These are phyloP conservation scores for Periglandula ipomoeae DNA, from an alignment of 2,329 filamentous ascomycete species.

Conservation along the genomic window DNA sequence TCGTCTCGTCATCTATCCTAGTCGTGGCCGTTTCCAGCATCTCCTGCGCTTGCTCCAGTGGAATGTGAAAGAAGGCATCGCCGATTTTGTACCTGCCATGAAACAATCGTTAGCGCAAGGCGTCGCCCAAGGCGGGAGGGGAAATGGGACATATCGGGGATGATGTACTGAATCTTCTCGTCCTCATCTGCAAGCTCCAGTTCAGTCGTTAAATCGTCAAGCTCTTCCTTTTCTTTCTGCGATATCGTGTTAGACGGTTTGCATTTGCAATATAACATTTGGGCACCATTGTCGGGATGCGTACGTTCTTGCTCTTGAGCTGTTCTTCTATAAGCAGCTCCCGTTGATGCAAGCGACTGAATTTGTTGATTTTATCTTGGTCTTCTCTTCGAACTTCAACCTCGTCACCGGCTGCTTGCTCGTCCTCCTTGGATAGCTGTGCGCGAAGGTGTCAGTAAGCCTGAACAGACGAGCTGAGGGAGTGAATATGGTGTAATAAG, in stretches of 20 bases:
- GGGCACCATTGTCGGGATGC: constrained; percentile 18
- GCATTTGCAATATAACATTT: too few species aligned
- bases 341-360: constrained; percentile 87
- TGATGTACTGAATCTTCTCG: constrained; percentile 73
- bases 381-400: constrained; percentile 92
- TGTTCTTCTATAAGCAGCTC: constrained; percentile 73
- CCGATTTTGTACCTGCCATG: constrained; percentile 80
- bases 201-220: constrained; percentile 85
- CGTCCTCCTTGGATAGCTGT: constrained; percentile 95
- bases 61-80: constrained; percentile 86
- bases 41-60: constrained; percentile 76
- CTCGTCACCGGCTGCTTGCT: constrained; percentile 66
- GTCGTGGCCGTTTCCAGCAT: constrained; percentile 65
- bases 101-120: constrained; percentile 1
- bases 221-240: constrained; percentile 96
- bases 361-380: constrained; percentile 97
- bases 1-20: constrained; percentile 68
- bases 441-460: constrained; percentile 11
- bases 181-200: constrained; percentile 94
- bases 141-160: background rate
- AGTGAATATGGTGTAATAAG: background rate
- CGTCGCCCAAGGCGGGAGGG: background rate
- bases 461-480: background rate
- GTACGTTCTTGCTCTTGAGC: constrained; percentile 67
- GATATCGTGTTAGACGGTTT: constrained; percentile 8